Percentiles rank a stretch among this genome's conserved stretches.
phyloP scores from a whole-genome alignment of 108 stramenopile genomes.

The Cyclotella baltica region DNA sequence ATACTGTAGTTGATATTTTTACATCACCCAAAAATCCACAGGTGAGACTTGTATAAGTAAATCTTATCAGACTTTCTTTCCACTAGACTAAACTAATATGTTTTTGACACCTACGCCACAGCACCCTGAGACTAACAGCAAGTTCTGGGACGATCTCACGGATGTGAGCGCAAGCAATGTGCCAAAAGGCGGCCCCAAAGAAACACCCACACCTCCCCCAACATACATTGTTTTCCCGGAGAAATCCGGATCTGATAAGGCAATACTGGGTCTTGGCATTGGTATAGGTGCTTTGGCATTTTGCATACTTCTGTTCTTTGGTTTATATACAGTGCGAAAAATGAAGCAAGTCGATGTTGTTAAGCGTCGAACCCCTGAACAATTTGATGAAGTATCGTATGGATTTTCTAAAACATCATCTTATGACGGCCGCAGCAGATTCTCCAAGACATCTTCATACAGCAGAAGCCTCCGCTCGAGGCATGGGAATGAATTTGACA shows the following conservation, averaged over 20 bases:
- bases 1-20: slow-evolving; percentile 46
- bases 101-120: not conserved
- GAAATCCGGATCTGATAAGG: slow-evolving; percentile 9
- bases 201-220: slow-evolving; percentile 35
- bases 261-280: slow-evolving; percentile 21
- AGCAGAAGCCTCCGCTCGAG: not conserved
- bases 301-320: slow-evolving; percentile 3
- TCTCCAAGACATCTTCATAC: not conserved
- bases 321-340: not conserved
- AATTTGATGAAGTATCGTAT: not conserved
- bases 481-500: not conserved
- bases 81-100: not conserved
- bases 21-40: slow-evolving; percentile 50
- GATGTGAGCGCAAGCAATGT: slow-evolving; percentile 45
- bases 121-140: slow-evolving; percentile 47
- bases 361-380: no score
- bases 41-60: not conserved
- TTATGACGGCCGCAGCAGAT: no score
- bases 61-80: not conserved
- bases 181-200: slow-evolving; percentile 27
- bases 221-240: slow-evolving; percentile 45
- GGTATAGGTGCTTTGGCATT: not conserved
- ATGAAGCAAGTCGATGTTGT: not conserved
- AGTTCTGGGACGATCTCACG: slow-evolving; percentile 48
- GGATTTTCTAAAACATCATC: not conserved